A percentile compares a stretch with the other conserved stretches of the same genome.
phyloP scores from a whole-genome alignment of 148 eudicot genomes.

The Cornus controversa region DNA sequence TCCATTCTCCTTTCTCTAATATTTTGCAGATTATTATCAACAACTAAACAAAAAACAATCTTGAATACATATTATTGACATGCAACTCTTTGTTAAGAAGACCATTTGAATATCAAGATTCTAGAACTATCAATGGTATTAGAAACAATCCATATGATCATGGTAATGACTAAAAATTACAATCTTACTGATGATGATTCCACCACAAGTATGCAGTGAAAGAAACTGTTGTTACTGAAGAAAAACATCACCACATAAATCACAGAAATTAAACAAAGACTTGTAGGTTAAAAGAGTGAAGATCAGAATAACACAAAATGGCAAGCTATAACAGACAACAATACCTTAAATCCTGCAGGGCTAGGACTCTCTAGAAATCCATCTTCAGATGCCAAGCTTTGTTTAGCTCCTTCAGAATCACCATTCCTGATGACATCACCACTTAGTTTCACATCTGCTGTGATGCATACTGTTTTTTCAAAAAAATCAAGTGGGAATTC shows the following conservation, averaged over 20 bases:
- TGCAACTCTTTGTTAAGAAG: not conserved
- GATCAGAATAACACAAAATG: not conserved
- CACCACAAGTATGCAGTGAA: not conserved
- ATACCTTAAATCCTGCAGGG: constrained; percentile 92
- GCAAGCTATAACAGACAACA: not conserved
- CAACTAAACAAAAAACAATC: not conserved
- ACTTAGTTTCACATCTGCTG: constrained; percentile 81
- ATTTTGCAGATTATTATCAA: not conserved
- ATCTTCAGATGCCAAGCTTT: constrained; percentile 91
- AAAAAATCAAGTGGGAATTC: constrained; percentile 98
- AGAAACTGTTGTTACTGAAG: not conserved
- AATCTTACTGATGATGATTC: not conserved
- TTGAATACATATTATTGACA: not conserved
- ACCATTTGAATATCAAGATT: not conserved
- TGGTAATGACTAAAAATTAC: not conserved
- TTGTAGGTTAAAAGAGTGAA: not conserved
- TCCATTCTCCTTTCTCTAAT: not conserved
- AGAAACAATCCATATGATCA: not conserved
- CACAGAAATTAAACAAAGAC: not conserved
- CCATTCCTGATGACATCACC: constrained; percentile 94
- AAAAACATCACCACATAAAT: not conserved
- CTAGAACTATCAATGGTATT: not conserved
- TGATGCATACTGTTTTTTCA: constrained; percentile 90
- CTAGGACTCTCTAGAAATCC: constrained; percentile 87
- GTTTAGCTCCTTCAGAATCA: constrained; percentile 95